Conservation (phyloP, 208 protist genomes). For the Strigomonas culicis region DNA sequence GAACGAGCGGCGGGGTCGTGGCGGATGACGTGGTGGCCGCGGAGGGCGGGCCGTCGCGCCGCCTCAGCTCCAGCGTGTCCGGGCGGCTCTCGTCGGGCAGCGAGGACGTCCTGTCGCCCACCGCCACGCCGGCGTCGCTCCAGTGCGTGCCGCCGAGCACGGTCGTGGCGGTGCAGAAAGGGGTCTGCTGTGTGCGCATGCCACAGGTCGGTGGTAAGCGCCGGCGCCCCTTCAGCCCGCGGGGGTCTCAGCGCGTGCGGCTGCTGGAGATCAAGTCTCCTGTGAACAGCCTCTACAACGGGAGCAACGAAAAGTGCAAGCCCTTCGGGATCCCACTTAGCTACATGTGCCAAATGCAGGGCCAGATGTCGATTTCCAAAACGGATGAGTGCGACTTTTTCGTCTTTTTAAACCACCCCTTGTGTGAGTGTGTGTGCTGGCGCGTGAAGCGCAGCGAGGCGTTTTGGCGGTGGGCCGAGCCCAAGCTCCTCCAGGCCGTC, state of each 20-base stretch:
- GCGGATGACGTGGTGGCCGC: no score
- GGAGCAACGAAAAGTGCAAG: constrained; percentile 29
- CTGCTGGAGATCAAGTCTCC: constrained; percentile 90
- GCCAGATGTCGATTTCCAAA: constrained; percentile 84
- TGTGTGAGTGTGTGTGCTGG: constrained; percentile 71
- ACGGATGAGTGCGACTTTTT: constrained; percentile 91
- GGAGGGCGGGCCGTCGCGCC: no score
- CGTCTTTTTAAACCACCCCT: constrained; percentile 65
- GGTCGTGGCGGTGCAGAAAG: no score
- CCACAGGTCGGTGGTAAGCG: no score
- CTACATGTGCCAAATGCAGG: constrained; percentile 92
- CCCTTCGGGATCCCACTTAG: constrained; percentile 78
- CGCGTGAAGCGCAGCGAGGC: constrained; percentile 54
- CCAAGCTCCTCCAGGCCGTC: constrained; percentile 61
- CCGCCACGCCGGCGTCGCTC: no score
- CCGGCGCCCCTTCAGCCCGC: no score
- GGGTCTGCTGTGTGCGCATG: no score
- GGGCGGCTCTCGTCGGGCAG: no score
- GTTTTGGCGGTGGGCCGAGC: constrained; percentile 83
- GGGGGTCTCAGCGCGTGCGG: constrained; percentile 19
- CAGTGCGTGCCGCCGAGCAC: no score
- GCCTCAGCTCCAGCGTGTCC: no score
- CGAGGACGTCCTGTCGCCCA: no score
- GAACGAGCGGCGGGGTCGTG: no score
- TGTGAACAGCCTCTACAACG: constrained; percentile 59